phyloP scores from a whole-genome alignment of 176 grass and related monocot genomes.

The Guadua angustifolia region DNA sequence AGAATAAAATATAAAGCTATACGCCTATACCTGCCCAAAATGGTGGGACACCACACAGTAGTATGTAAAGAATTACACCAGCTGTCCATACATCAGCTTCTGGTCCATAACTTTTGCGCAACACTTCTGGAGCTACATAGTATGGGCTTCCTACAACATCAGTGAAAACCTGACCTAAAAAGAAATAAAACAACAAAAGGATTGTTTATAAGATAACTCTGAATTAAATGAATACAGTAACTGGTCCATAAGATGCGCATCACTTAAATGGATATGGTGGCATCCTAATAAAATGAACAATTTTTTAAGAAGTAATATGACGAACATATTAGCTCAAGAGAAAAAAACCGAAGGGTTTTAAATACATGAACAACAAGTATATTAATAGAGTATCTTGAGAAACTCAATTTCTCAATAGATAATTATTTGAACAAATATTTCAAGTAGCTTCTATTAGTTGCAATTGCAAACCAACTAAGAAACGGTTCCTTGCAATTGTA shows the following conservation, averaged over 20 bases:
- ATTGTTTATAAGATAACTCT: not conserved
- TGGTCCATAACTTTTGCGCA: conserved; percentile 73
- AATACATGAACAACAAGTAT: not conserved
- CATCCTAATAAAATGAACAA: not conserved
- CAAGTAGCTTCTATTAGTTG: not conserved
- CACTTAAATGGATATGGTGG: not conserved
- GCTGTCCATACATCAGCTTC: conserved; percentile 97
- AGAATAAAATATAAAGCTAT: conserved; percentile 2
- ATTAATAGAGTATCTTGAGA: not conserved
- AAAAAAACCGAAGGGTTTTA: not conserved
- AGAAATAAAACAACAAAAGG: conserved; percentile 22
- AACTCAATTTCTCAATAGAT: not conserved
- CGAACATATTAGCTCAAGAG: not conserved
- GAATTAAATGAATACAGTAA: not conserved
- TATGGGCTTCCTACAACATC: conserved; percentile 93
- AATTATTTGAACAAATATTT: not conserved
- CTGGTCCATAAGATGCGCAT: conserved; percentile 2
- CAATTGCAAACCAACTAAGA: not conserved
- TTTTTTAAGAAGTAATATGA: not conserved
- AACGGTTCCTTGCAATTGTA: not conserved
- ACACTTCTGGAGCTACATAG: conserved; percentile 88
- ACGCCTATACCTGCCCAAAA: conserved; percentile 80
- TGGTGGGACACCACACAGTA: conserved; percentile 80
- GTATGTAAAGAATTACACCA: conserved; percentile 88
- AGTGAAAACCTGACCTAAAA: conserved; percentile 77